A percentile compares a stretch with the other conserved stretches of the same genome.
Evolutionary conservation across 2,329 filamentous ascomycete species (phyloP).

Genomic region (Fusarium cyanostomum): DNA sequence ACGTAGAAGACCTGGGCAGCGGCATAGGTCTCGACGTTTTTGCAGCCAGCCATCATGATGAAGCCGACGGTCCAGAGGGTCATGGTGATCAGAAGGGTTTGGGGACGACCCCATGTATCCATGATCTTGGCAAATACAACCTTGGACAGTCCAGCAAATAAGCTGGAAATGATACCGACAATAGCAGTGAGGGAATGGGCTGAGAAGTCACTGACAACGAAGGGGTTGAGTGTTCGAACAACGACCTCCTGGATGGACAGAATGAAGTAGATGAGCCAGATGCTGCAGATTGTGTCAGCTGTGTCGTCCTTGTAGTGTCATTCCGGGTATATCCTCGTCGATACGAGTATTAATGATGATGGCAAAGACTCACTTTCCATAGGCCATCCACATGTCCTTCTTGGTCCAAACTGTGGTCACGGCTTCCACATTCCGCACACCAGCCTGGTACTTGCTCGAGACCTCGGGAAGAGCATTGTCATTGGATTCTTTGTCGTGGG

Average conservation of each 20-base stretch:
- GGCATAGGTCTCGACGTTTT: slow-evolving; percentile 2
- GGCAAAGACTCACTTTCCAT: slow-evolving; percentile 51
- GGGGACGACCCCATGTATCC: slow-evolving; percentile 69
- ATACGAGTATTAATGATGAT: not conserved
- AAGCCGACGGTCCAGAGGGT: slow-evolving; percentile 58
- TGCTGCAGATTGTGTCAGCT: slow-evolving; percentile 17
- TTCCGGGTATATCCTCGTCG: too few species aligned
- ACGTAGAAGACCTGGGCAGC: slow-evolving; percentile 8
- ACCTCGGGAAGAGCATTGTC: slow-evolving; percentile 44
- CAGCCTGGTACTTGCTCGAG: slow-evolving; percentile 47
- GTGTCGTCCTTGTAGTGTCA: too few species aligned
- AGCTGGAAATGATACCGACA: slow-evolving; percentile 58
- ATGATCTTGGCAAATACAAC: slow-evolving; percentile 70
- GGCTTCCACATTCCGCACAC: slow-evolving; percentile 60
- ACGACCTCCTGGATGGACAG: slow-evolving; percentile 55
- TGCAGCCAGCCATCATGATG: slow-evolving; percentile 43
- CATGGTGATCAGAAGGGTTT: slow-evolving; percentile 64
- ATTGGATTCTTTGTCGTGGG: slow-evolving; percentile 37
- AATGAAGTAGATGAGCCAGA: slow-evolving; percentile 58
- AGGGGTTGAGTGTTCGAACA: slow-evolving; percentile 48
- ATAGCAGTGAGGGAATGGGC: slow-evolving; percentile 60
- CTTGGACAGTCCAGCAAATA: slow-evolving; percentile 65
- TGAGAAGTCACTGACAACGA: slow-evolving; percentile 56
- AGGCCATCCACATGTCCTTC: slow-evolving; percentile 56
- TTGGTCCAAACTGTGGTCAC: slow-evolving; percentile 52